Conservation (phyloP, 805 yeast genomes). For the Scheffersomyces stipitis region DNA sequence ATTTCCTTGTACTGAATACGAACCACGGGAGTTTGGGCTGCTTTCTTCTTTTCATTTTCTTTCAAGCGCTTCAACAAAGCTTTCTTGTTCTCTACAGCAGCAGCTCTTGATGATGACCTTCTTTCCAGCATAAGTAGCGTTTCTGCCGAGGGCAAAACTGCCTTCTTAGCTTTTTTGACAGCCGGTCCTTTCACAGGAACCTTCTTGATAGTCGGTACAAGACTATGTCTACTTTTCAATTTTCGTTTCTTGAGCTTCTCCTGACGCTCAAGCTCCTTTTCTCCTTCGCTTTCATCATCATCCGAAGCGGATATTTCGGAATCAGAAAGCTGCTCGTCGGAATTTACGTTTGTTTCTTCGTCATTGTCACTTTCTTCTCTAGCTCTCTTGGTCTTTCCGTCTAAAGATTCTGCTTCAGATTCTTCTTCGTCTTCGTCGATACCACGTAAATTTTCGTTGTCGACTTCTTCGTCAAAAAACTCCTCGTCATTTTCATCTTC, state of each 20-base stretch:
- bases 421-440: conserved; percentile 19
- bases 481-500: conserved; percentile 43
- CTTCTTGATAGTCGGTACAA: conserved; percentile 34
- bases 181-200: conserved; percentile 16
- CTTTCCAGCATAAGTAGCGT: conserved; percentile 53
- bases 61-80: conserved; percentile 73
- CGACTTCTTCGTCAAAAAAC: conserved; percentile 19
- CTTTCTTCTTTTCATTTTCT: conserved; percentile 61
- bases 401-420: conserved; percentile 18
- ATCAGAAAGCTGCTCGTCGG: conserved; percentile 56
- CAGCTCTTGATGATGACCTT: conserved; percentile 72
- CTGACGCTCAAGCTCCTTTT: conserved; percentile 53
- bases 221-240: conserved; percentile 18
- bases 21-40: conserved; percentile 44
- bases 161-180: conserved; percentile 29
- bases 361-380: conserved; percentile 15
- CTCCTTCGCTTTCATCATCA: conserved; percentile 69
- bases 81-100: conserved; percentile 75
- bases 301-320: conserved; percentile 53
- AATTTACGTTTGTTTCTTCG: conserved; percentile 20
- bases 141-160: conserved; percentile 39
- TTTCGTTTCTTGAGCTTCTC: conserved; percentile 36
- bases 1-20: conserved; percentile 46
- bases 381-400: conserved; percentile 15
- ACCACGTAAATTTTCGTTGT: conserved; percentile 11